phyloP scores from a whole-genome alignment of 805 yeast genomes.

The Suhomyces faveliae region DNA sequence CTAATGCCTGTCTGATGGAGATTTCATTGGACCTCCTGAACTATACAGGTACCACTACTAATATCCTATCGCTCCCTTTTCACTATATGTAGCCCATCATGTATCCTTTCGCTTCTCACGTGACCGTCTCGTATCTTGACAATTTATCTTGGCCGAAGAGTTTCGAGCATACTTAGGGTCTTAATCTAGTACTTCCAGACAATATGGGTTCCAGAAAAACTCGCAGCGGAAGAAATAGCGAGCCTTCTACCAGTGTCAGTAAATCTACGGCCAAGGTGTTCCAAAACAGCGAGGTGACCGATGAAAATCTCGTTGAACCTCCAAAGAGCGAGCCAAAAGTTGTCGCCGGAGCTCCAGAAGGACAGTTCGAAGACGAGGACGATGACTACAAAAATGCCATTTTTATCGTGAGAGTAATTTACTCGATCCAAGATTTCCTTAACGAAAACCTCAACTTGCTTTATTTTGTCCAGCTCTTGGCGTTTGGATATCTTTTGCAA shows the following conservation, averaged over 20 bases:
- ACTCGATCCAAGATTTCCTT: slow-evolving; percentile 36
- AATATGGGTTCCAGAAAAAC: background rate
- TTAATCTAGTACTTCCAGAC: too few species aligned
- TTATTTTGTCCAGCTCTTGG: slow-evolving; percentile 33
- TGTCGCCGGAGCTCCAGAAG: background rate
- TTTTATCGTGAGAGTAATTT: slow-evolving; percentile 16
- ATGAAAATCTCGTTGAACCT: background rate
- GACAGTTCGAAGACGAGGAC: slow-evolving; percentile 2
- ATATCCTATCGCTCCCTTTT: too few species aligned
- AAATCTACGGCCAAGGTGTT: slow-evolving; percentile 11
- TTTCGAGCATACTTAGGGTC: background rate
- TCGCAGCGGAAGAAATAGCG: background rate
- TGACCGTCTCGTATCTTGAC: background rate
- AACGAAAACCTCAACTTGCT: slow-evolving; percentile 31
- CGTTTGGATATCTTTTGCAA: slow-evolving; percentile 29
- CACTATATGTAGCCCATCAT: too few species aligned
- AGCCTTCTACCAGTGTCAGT: background rate
- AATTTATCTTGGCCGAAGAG: background rate
- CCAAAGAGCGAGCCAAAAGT: background rate
- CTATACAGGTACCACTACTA: too few species aligned
- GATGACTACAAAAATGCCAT: slow-evolving; percentile 12
- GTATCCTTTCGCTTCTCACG: too few species aligned
- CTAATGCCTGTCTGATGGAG: too few species aligned
- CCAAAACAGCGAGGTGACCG: slow-evolving; percentile 1
- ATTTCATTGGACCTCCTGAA: too few species aligned